phyloP scores from a whole-genome alignment of 306 rosid genomes.

The Canavalia gladiata region DNA sequence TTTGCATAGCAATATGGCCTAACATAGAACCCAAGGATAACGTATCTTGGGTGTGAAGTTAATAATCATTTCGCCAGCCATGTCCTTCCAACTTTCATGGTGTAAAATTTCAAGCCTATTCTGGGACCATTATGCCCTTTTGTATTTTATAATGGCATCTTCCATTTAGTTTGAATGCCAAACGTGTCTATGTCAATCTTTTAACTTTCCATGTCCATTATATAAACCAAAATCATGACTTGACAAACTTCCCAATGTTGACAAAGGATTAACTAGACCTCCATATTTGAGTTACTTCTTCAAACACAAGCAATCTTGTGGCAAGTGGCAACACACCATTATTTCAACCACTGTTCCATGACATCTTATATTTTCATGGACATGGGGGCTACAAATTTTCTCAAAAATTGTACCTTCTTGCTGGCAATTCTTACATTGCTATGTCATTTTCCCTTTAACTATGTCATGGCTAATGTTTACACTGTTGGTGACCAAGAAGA shows the following conservation, averaged over 20 bases:
- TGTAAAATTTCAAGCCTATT: slow-evolving; percentile 21
- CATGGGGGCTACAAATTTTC: slow-evolving; percentile 22
- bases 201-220: neutral
- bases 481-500: slow-evolving; percentile 55
- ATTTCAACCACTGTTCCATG: slow-evolving; percentile 25
- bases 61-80: slow-evolving; percentile 44
- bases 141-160: slow-evolving; percentile 20
- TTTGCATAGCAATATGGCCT: neutral
- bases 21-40: slow-evolving; percentile 28
- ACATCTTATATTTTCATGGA: slow-evolving; percentile 4
- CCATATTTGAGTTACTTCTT: slow-evolving; percentile 34
- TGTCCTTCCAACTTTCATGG: slow-evolving; percentile 33
- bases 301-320: slow-evolving; percentile 18
- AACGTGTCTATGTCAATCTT: slow-evolving; percentile 18
- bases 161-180: slow-evolving; percentile 33
- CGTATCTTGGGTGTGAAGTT: slow-evolving; percentile 47
- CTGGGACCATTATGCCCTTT: slow-evolving; percentile 28
- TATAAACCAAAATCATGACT: slow-evolving; percentile 30
- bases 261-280: slow-evolving; percentile 14
- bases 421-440: slow-evolving; percentile 40
- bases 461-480: slow-evolving; percentile 45
- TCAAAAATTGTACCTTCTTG: slow-evolving; percentile 23
- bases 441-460: slow-evolving; percentile 4
- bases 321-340: slow-evolving; percentile 1
- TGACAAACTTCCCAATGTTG: slow-evolving; percentile 18